phyloP scores from a whole-genome alignment of 768 basidiomycete genomes.

The Suillus bovinus region DNA sequence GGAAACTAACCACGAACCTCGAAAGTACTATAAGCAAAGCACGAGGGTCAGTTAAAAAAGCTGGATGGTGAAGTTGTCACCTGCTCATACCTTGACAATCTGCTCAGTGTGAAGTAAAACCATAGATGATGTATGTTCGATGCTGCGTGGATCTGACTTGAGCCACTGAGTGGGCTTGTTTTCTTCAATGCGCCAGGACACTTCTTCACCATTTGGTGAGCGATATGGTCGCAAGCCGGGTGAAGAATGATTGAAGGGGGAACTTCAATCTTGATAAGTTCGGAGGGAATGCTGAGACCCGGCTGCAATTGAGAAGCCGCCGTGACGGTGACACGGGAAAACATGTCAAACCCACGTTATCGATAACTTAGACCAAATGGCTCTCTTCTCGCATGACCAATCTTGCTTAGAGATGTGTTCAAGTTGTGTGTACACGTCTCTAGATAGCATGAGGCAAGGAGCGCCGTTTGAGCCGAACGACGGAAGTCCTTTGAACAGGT shows the following conservation, averaged over 20 bases:
- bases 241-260: neutral
- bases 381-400: too few species aligned
- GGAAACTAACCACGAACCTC: conserved; percentile 1
- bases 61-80: neutral
- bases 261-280: conserved; percentile 1
- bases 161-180: neutral
- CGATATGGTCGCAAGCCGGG: neutral
- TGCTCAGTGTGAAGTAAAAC: conserved; percentile 13
- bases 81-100: conserved; percentile 11
- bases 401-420: too few species aligned
- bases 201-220: neutral
- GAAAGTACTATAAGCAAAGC: conserved; percentile 9
- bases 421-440: too few species aligned
- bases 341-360: neutral
- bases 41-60: neutral
- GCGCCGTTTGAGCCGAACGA: too few species aligned
- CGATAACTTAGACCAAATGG: neutral
- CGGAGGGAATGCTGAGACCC: neutral
- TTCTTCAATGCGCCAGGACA: neutral
- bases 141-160: neutral
- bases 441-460: neutral
- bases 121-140: neutral
- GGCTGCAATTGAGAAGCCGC: neutral
- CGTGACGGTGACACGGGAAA: neutral
- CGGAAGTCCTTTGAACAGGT: neutral